These are phyloP conservation scores for Cardamine occulta DNA, from an alignment of 345 rosid genomes.

Conservation along the genomic window DNA sequence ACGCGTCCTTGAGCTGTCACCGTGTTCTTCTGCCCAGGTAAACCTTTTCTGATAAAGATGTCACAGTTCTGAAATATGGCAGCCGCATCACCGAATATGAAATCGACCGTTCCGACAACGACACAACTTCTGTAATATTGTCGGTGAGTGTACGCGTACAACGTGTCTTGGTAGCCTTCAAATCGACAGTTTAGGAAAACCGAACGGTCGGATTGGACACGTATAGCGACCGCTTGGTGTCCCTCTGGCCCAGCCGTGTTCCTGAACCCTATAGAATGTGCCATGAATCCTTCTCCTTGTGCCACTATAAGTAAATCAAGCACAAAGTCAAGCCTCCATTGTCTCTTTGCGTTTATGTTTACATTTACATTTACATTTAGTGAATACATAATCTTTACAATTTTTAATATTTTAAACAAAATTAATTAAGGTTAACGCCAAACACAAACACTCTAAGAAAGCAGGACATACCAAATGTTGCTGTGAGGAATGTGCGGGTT, in stretches of 20 bases:
- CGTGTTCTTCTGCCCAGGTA: slow-evolving; percentile 56
- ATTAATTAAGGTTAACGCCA: background rate
- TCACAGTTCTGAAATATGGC: slow-evolving; percentile 78
- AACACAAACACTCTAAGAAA: background rate
- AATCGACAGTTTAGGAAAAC: slow-evolving; percentile 77
- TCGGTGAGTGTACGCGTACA: slow-evolving; percentile 77
- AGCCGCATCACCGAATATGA: slow-evolving; percentile 89
- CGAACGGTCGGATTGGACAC: slow-evolving; percentile 69
- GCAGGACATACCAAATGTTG: slow-evolving; percentile 63
- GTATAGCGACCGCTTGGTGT: slow-evolving; percentile 76
- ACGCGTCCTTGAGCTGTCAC: slow-evolving; percentile 73
- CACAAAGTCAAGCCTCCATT: background rate
- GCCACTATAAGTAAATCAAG: slow-evolving; percentile 50
- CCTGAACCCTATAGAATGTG: slow-evolving; percentile 75
- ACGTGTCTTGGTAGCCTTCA: slow-evolving; percentile 78
- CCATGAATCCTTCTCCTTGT: slow-evolving; percentile 70
- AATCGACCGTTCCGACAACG: slow-evolving; percentile 71
- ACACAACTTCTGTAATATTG: slow-evolving; percentile 78
- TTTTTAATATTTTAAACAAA: background rate
- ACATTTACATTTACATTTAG: background rate
- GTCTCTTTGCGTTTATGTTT: background rate
- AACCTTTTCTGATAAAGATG: slow-evolving; percentile 62
- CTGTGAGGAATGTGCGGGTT: slow-evolving; percentile 61
- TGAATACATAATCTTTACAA: background rate
- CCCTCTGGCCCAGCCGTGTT: slow-evolving; percentile 83